phyloP scores from a whole-genome alignment of 805 yeast genomes.

The Metschnikowia kunwiensis region DNA sequence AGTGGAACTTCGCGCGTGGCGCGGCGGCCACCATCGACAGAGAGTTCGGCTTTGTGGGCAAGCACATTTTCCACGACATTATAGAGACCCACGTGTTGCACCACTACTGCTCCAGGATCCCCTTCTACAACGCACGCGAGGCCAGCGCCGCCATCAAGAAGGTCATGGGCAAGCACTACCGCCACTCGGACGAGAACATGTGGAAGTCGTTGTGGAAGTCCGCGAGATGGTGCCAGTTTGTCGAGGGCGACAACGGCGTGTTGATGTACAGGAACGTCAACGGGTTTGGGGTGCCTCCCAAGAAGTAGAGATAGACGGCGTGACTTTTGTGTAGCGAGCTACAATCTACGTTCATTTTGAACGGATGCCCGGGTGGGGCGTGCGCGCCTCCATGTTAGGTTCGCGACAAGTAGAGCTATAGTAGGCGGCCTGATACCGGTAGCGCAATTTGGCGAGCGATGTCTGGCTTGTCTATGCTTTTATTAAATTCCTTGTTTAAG shows the following conservation, averaged over 20 bases:
- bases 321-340: background rate
- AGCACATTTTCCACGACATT: slow-evolving; percentile 79
- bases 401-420: no score
- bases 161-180: slow-evolving; percentile 83
- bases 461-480: no score
- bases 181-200: slow-evolving; percentile 67
- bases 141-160: slow-evolving; percentile 75
- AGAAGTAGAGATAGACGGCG: slow-evolving; percentile 9
- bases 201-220: slow-evolving; percentile 62
- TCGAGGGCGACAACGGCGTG: slow-evolving; percentile 62
- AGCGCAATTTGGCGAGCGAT: no score
- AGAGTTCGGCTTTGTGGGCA: slow-evolving; percentile 76
- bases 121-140: slow-evolving; percentile 82
- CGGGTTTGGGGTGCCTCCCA: slow-evolving; percentile 25
- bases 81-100: slow-evolving; percentile 89
- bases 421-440: no score
- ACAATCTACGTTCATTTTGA: no score
- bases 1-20: slow-evolving; percentile 87
- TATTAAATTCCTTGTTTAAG: no score
- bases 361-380: no score
- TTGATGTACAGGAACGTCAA: slow-evolving; percentile 64
- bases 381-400: no score
- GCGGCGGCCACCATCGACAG: slow-evolving; percentile 89
- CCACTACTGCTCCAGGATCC: slow-evolving; percentile 80
- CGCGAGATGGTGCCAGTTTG: slow-evolving; percentile 66